Evolutionary conservation across 805 yeast genomes (phyloP).

Genomic region (Candida boidinii): DNA sequence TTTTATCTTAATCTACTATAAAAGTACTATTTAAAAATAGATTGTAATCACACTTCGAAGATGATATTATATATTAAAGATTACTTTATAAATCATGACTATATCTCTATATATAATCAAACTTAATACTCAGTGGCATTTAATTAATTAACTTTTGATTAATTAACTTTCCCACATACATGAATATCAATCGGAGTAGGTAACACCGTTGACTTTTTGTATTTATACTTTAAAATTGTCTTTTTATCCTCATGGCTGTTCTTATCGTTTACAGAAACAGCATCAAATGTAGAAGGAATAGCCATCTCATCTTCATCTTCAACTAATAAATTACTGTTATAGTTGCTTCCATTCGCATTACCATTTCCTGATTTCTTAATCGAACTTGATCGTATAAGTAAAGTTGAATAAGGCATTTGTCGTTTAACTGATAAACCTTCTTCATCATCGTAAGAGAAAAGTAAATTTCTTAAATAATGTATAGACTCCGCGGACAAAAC

Average conservation of each 20-base stretch:
- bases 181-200: conserved; percentile 17
- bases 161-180: conserved; percentile 12
- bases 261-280: background rate
- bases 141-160: background rate
- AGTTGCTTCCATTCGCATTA: background rate
- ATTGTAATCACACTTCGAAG: background rate
- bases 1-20: background rate
- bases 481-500: no score
- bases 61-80: background rate
- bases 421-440: no score
- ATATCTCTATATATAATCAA: background rate
- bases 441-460: no score
- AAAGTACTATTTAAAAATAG: background rate
- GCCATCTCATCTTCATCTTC: background rate
- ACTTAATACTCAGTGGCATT: background rate
- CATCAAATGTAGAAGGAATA: no score
- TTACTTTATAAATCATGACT: conserved; percentile 1
- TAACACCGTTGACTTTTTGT: conserved; percentile 5
- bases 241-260: conserved; percentile 7
- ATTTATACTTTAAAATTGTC: conserved; percentile 11
- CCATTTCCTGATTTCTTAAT: no score
- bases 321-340: background rate
- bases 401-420: no score
- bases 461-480: no score
- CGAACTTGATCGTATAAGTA: no score